Conservation (phyloP, 805 yeast species). For the Groenewaldozyma salmanticensis region DNA sequence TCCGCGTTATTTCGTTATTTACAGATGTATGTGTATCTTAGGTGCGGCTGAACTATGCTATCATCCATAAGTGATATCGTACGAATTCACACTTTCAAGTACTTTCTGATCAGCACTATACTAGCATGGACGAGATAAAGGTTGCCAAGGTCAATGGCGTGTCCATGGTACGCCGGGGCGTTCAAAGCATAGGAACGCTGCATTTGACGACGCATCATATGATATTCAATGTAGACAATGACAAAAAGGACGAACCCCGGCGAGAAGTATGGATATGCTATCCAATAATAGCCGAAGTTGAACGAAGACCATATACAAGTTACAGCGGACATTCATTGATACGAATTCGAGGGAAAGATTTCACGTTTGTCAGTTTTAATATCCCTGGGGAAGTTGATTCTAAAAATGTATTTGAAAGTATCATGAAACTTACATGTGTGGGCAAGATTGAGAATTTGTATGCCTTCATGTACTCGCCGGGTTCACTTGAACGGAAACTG, state of each 20-base stretch:
- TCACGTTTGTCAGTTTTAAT: slow-evolving; percentile 70
- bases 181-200: slow-evolving; percentile 44
- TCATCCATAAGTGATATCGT: too few relatives aligned
- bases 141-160: slow-evolving; percentile 36
- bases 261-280: slow-evolving; percentile 88
- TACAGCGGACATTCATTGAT: slow-evolving; percentile 35
- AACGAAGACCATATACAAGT: slow-evolving; percentile 14
- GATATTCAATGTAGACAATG: slow-evolving; percentile 34
- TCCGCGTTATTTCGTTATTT: too few relatives aligned
- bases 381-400: slow-evolving; percentile 52
- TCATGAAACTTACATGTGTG: slow-evolving; percentile 55
- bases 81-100: too few relatives aligned
- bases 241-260: slow-evolving; percentile 20
- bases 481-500: slow-evolving; percentile 50
- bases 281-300: slow-evolving; percentile 56
- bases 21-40: too few relatives aligned
- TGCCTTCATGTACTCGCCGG: slow-evolving; percentile 76
- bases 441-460: slow-evolving; percentile 49
- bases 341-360: slow-evolving; percentile 74
- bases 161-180: slow-evolving; percentile 48
- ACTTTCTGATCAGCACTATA: too few relatives aligned
- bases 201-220: slow-evolving; percentile 71
- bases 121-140: slow-evolving; percentile 45
- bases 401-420: slow-evolving; percentile 60
- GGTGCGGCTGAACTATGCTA: too few relatives aligned